These are phyloP conservation scores for Gossypium thurberi DNA, from an alignment of 345 rosid species.

Conservation along the genomic window DNA sequence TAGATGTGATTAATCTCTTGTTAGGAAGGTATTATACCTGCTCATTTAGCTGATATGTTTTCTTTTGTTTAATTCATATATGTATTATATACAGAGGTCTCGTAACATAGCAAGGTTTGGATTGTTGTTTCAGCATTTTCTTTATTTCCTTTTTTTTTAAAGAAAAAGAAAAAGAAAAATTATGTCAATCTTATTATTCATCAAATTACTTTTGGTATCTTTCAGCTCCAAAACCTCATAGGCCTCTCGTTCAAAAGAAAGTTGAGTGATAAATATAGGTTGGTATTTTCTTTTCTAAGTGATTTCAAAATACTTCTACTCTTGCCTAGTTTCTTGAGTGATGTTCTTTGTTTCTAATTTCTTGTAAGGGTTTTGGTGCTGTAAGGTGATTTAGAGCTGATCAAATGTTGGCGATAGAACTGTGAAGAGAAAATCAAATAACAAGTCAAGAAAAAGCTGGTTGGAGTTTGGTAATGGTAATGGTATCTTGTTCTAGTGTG, in stretches of 20 bases:
- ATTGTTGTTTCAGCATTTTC: not conserved
- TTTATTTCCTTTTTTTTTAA: not conserved
- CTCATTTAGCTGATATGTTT: not conserved
- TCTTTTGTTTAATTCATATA: not conserved
- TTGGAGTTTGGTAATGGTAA: too few species aligned
- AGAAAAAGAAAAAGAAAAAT: too few species aligned
- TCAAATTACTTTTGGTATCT: not conserved
- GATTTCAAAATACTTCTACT: not conserved
- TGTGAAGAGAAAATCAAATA: not conserved
- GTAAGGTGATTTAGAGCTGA: not conserved
- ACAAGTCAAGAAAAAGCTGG: not conserved
- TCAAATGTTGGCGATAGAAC: not conserved
- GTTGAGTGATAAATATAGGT: constrained; percentile 8
- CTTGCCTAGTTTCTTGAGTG: not conserved
- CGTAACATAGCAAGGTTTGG: not conserved
- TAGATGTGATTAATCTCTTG: not conserved
- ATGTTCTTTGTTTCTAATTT: not conserved
- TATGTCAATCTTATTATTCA: not conserved
- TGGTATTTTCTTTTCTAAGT: not conserved
- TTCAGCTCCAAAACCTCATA: constrained; percentile 48
- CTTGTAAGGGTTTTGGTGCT: not conserved
- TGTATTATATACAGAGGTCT: not conserved
- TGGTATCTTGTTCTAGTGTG: too few species aligned
- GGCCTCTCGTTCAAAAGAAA: constrained; percentile 30
- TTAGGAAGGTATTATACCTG: not conserved